Base-by-base conservation (phyloP, 768 basidiomycete species). In the Amanita rubescens region DNA sequence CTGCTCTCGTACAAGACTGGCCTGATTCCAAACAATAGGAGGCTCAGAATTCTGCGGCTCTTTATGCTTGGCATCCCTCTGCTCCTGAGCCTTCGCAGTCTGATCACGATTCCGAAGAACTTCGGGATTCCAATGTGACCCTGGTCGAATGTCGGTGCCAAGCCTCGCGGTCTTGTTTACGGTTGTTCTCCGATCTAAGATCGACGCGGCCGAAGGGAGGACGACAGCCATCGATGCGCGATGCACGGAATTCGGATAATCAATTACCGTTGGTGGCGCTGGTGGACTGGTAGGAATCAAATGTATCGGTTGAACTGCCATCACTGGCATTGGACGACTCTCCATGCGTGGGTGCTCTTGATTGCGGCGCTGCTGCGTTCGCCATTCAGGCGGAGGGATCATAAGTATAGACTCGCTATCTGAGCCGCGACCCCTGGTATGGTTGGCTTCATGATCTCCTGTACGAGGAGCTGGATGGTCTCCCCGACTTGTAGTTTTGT, bases 371-470 rank as follows among this genome's bases (percentile, higher is more conserved):
- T 52, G 51, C 20, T 22, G 30, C 7, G 51, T 22, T 15, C 41
- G 51, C 51, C 51, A 52, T 6, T 20, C 41, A 20, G 51, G 51
- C 22, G 51, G 51, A n/a, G 51, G 51, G 17, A 52, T 39, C 51
- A 52, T 52, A 19, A 32, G 51, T 24, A 52, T 34, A 14, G 51
- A 15, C 20, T 52, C 51, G 32, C 44, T 34, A 20, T 51, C 41
- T 12, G 51, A 34, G 24, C 35, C n/a, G 30, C 19, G 51, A 20
- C 14, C 10, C 42, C 30, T 52, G 20, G 15, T 10, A 20, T 44
- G 51, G 12, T 8, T 7, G 15, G 39, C 30, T 24, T 52, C 51
- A 25, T 44, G 42, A 20, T 44, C 20, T 5, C 38, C 34, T 41
- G 37, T 5, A 6, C 6, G 41, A 34, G 27, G 30, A 52, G 25